Percentiles rank a stretch among this genome's conserved stretches.
phyloP scores from a whole-genome alignment of 805 yeast species.

The Ogataea zsoltii region DNA sequence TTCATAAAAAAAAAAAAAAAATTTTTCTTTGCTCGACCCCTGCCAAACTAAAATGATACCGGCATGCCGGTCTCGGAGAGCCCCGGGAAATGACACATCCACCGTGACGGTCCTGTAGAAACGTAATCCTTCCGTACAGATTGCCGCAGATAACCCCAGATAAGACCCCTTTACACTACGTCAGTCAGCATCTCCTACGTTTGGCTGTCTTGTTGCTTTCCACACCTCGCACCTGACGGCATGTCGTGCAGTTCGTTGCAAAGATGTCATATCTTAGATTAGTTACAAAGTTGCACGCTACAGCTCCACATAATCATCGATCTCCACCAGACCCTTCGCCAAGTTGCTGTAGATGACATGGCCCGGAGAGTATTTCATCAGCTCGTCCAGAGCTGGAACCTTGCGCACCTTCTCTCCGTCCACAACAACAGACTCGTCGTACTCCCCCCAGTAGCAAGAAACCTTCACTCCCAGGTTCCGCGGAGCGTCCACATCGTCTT shows the following conservation, averaged over 20 bases:
- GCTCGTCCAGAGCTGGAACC: conserved; percentile 72
- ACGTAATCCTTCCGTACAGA: too few relatives aligned
- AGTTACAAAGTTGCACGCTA: conserved; percentile 7
- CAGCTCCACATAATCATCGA: conserved; percentile 33
- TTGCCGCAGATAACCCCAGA: too few relatives aligned
- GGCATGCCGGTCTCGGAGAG: conserved; percentile 10
- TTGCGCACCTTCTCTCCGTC: conserved; percentile 39
- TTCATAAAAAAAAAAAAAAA: not conserved
- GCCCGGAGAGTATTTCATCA: conserved; percentile 65
- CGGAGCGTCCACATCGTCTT: conserved; percentile 26
- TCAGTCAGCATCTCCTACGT: too few relatives aligned
- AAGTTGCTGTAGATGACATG: conserved; percentile 65
- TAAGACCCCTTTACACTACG: too few relatives aligned
- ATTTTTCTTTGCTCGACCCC: not conserved
- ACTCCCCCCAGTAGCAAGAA: conserved; percentile 80
- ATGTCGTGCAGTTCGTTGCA: too few relatives aligned
- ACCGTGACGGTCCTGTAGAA: too few relatives aligned
- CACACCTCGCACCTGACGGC: too few relatives aligned
- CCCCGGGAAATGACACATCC: not conserved
- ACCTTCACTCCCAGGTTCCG: conserved; percentile 54
- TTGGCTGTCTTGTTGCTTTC: too few relatives aligned
- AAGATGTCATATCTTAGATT: too few relatives aligned
- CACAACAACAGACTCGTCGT: conserved; percentile 44
- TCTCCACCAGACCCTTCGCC: conserved; percentile 67
- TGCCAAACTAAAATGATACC: not conserved